Evolutionary conservation across 2,329 filamentous ascomycete genomes (phyloP).

Genomic region (Clonostachys chloroleuca): DNA sequence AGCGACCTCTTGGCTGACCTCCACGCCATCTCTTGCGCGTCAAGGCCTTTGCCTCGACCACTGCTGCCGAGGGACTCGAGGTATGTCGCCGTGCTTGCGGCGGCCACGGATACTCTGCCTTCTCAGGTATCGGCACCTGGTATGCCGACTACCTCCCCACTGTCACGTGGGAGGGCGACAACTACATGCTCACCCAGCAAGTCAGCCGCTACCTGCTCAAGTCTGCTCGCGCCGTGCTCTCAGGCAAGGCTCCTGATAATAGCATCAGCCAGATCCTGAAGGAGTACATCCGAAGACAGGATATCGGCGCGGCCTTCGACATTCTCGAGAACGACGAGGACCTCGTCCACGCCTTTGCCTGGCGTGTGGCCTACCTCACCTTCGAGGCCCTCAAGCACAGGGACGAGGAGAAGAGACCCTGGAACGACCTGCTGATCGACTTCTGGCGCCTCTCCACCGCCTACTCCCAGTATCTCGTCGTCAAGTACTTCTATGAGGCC

Average conservation of each 20-base stretch:
- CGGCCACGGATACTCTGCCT: slow-evolving; percentile 2
- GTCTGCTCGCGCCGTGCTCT: slow-evolving; percentile 66
- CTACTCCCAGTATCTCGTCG: slow-evolving; percentile 72
- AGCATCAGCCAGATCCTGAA: slow-evolving; percentile 65
- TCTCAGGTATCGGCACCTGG: slow-evolving; percentile 58
- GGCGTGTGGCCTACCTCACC: slow-evolving; percentile 69
- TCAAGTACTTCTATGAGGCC: slow-evolving; percentile 63
- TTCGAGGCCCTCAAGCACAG: slow-evolving; percentile 73
- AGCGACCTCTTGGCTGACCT: slow-evolving; percentile 1
- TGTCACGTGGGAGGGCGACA: slow-evolving; percentile 72
- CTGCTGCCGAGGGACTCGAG: slow-evolving; percentile 2
- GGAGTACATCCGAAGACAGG: slow-evolving; percentile 58
- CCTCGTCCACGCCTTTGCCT: slow-evolving; percentile 69
- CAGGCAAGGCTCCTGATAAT: slow-evolving; percentile 52
- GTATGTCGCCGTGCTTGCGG: slow-evolving; percentile 3
- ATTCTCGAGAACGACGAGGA: slow-evolving; percentile 67
- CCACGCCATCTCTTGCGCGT: slow-evolving; percentile 2
- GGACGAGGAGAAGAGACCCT: slow-evolving; percentile 70
- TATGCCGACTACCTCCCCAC: slow-evolving; percentile 67
- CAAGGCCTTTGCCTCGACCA: slow-evolving; percentile 1
- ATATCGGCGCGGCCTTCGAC: slow-evolving; percentile 71
- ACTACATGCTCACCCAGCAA: slow-evolving; percentile 76
- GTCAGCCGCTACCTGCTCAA: slow-evolving; percentile 71
- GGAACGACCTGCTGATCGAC: slow-evolving; percentile 74
- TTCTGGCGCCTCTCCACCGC: slow-evolving; percentile 74